Base-by-base conservation (phyloP, 768 basidiomycete species). In the Botryobasidium botryosum region DNA sequence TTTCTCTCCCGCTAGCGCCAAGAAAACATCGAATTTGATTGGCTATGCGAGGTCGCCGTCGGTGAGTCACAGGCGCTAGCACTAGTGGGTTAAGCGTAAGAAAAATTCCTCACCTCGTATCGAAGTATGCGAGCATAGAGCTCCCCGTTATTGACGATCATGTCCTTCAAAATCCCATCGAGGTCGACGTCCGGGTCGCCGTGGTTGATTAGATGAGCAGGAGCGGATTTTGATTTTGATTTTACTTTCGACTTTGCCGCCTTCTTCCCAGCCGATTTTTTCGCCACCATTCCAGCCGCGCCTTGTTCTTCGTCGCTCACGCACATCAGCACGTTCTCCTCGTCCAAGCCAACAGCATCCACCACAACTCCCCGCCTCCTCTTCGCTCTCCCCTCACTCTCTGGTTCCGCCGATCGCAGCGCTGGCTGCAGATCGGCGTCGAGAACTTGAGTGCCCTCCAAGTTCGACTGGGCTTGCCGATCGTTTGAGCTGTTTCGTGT, bases 91-190 rank as follows among this genome's bases (percentile, higher is more conserved):
- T 28, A 13, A 51, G 24, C 13, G 15, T 26, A 6, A 32, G 33
- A 7, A 6, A 7, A 21, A 18, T n/a, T 40, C 25, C 28, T 26
- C 48, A 75, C 77, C 66, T 82, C 77, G 54, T 74, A 78, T 23
- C 77, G 73, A 51, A 82, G 56, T 48, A 82, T 67, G 31, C 72
- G 69, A 28, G 66, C 55, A 54, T 78, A 61, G 5, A 82, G 61
- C 37, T 60, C 59, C 10, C 53, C 56, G 57, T 79, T 66, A 40
- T 36, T 31, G 20, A 47, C 20, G 10, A 53, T 47, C 46, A 46
- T 48, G 10, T 20, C n/a, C 36, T 40, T 46, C 23, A 52, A 31
- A 26, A 26, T 15, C 20, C 36, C 20, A 36, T 45, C 42, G 12
- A 49, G 40, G 17, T 35, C 31, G 21, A 27, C 37, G 20, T 49